Evolutionary conservation across 1,284 basidiomycete genomes (phyloP), one percentile per base, ranked within the genome.

Genomic region (Cutaneotrichosporon sp.): DNA sequence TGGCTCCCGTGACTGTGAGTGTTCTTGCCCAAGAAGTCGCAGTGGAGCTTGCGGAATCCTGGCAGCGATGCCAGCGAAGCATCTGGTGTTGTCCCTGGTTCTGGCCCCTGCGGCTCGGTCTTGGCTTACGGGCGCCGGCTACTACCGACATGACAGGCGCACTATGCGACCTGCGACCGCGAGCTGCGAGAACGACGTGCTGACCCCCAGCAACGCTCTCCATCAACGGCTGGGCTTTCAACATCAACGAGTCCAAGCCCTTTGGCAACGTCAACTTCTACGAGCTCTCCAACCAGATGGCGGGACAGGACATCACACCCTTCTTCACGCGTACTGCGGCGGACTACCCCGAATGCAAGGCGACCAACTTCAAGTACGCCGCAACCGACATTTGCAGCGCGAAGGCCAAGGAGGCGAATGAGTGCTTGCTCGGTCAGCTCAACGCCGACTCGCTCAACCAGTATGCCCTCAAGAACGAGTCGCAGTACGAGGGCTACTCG

Each of bases 231-330:
- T 82, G 82, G 79, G 83, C 90, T 57, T 90, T 89, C 82, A 91
- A 95, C 76, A 84, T 89, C 63, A 84, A 89, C 46, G 85, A 87
- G 13, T 82, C 86, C 29, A 79, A 83, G 61, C 80, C 84, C 3
- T 81, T 84, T n/a, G 66, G 75, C 42, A 73, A 77, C 62, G 82
- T 89, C 76, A 75, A 89, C 73, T 87, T 92, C 60, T 77, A 82
- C 66, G 72, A 82, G 60, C 84, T 95, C 65, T 79, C 87, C 2
- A 69, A 79, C 45, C 77, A 85, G 52, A 75, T 83, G 55, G 84
- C 83, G 6, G 95, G 94, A 11, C 87, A 90, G 69, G 97, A 99
- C 78, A 89, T 97, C 76, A 95, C 95, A 2, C 83, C 86, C 31
- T 83, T 88, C 60, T 98, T 99, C 78, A 83, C 84, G 61, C 89